Evolutionary conservation across 2,329 filamentous ascomycete genomes (phyloP), one percentile per base, ranked within the genome.

Genomic region (Passalora sequoiae): DNA sequence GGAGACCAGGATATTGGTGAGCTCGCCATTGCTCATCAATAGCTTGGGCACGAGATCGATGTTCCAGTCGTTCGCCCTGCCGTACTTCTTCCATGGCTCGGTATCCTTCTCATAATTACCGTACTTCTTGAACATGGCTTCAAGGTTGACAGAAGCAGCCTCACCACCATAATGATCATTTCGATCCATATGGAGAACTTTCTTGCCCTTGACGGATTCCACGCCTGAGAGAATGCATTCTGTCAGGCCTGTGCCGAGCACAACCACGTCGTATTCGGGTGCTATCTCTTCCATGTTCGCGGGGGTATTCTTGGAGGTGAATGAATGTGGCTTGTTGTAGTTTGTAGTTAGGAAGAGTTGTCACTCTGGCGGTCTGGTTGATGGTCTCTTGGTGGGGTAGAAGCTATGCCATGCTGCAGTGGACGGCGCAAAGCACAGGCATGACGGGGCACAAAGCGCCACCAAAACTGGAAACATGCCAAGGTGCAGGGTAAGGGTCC

Each of bases 211-310:
- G 62, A 97, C 91, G 74, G 89, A 95, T 66, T 97, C 75, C 50
- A 98, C 89, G 70, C 91, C 92, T 66, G 91, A 96, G 60, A 98
- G 86, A 66, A 98, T 92, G 74, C 92, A 98, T 81, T 98, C 92
- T 54, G 91, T 97, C 78, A 98, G 73, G 66, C 92, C 91, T 69
- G 92, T 98, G 78, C 92, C 92, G 68, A 98, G 81, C 67, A 98
- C 92, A 67, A 98, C 82, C 70, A 96, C 87, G 79, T 98, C 92
- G 79, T 98, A 98, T 72, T 96, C 89, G 66, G 88, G 86, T 59
- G 89, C 88, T 66, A 98, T 95, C 72, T 97, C 92, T 67, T 97
- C 92, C 92, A 97, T 97, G 72, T 52, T 78, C 70, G 54, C 47
- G 52, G 49, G 38, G 15, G n/a, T 35, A n/a, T 30, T 3, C 15